Percentiles rank a stretch among this genome's conserved stretches.
These are phyloP conservation scores for Litsea cubeba DNA, from an alignment of 164 flowering plant genomes.

Conservation along the genomic window DNA sequence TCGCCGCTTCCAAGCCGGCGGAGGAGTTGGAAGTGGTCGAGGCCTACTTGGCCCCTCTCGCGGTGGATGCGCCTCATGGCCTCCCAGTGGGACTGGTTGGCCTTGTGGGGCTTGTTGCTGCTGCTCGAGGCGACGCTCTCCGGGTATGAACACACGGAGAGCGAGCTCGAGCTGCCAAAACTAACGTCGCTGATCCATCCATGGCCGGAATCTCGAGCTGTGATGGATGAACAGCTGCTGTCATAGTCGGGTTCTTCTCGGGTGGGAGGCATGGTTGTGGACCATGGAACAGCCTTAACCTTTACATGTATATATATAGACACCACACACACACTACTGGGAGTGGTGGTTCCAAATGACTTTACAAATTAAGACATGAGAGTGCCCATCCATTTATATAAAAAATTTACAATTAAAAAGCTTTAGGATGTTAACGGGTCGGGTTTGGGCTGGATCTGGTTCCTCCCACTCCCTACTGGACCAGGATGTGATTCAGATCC, in stretches of 20 bases:
- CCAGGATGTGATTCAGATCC: too few relatives aligned
- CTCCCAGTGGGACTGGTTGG: slow-evolving; percentile 76
- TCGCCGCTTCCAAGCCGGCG: slow-evolving; percentile 76
- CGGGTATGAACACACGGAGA: slow-evolving; percentile 34
- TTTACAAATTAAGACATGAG: too few relatives aligned
- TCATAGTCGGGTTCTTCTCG: slow-evolving; percentile 44
- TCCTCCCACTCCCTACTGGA: too few relatives aligned
- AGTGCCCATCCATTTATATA: too few relatives aligned
- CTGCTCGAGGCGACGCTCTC: slow-evolving; percentile 9
- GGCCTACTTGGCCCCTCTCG: slow-evolving; percentile 39
- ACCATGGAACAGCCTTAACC: slow-evolving; percentile 9
- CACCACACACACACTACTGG: not conserved
- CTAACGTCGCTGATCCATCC: slow-evolving; percentile 68
- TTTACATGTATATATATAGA: not conserved
- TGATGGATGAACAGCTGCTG: slow-evolving; percentile 56
- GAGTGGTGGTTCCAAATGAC: too few relatives aligned
- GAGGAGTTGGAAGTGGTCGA: slow-evolving; percentile 64
- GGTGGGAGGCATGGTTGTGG: slow-evolving; percentile 15
- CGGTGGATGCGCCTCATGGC: slow-evolving; percentile 50
- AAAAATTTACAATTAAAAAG: too few relatives aligned
- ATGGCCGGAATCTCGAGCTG: slow-evolving; percentile 52
- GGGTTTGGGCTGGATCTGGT: too few relatives aligned
- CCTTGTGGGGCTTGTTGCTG: slow-evolving; percentile 66
- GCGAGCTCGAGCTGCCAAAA: slow-evolving; percentile 55
- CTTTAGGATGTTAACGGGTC: too few relatives aligned